phyloP scores from a whole-genome alignment of 805 yeast species.

The Hyphopichia homilentoma region DNA sequence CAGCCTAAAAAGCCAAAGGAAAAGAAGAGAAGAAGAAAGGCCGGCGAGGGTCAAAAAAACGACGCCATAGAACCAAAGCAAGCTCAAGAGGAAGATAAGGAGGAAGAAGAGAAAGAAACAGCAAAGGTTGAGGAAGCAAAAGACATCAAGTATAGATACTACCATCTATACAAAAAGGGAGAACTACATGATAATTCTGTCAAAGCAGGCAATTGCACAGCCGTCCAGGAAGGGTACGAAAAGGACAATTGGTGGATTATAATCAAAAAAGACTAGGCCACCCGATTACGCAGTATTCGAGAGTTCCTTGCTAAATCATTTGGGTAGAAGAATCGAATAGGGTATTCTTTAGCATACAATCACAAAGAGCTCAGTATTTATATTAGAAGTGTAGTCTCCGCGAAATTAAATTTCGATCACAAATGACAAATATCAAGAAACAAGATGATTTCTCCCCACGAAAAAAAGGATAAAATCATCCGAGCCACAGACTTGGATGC shows the following conservation, averaged over 20 bases:
- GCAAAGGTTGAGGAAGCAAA: slow-evolving; percentile 18
- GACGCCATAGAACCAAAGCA: slow-evolving; percentile 11
- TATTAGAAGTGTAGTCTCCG: no score
- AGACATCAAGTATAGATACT: slow-evolving; percentile 74
- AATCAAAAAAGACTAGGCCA: slow-evolving; percentile 13
- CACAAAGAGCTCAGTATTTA: no score
- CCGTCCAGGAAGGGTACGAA: slow-evolving; percentile 79
- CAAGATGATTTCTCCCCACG: slow-evolving; percentile 29
- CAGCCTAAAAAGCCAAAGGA: slow-evolving; percentile 30
- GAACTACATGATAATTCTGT: slow-evolving; percentile 72
- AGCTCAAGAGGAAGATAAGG: slow-evolving; percentile 7
- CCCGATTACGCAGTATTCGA: no score
- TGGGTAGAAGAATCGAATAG: no score
- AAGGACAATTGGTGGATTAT: slow-evolving; percentile 88
- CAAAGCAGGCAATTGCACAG: slow-evolving; percentile 62
- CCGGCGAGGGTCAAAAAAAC: slow-evolving; percentile 10
- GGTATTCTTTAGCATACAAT: no score
- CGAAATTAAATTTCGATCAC: no score
- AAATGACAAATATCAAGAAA: neutral
- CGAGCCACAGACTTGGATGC: slow-evolving; percentile 70
- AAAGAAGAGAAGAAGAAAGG: slow-evolving; percentile 14
- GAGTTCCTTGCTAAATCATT: no score
- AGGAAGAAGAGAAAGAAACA: slow-evolving; percentile 11
- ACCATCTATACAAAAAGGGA: slow-evolving; percentile 82
- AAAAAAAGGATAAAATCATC: slow-evolving; percentile 40